A percentile compares a stretch with the other conserved stretches of the same genome.
These are phyloP conservation scores for Gloeophyllum trabeum DNA, from an alignment of 768 basidiomycete genomes.

Conservation along the genomic window DNA sequence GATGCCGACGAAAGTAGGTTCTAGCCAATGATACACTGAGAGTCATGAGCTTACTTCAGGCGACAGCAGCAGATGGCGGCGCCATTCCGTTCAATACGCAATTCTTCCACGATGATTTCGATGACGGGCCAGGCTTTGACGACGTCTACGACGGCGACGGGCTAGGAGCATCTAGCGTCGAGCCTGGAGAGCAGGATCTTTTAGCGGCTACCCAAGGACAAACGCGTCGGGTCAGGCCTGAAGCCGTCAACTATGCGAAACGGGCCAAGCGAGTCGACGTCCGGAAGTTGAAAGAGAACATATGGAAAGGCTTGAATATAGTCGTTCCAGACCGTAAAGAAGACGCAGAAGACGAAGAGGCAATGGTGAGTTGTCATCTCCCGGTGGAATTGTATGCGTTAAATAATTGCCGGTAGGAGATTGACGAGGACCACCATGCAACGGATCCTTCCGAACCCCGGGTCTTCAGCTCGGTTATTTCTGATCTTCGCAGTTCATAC, in stretches of 20 bases:
- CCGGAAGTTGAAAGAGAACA: conserved; percentile 92
- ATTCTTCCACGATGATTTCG: conserved; percentile 91
- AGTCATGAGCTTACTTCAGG: background rate
- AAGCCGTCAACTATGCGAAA: conserved; percentile 89
- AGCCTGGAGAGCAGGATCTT: conserved; percentile 77
- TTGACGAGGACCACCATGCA: conserved; percentile 31
- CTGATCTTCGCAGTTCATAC: conserved; percentile 70
- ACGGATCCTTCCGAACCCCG: conserved; percentile 61
- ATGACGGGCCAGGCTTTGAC: conserved; percentile 57
- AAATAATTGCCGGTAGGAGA: conserved; percentile 46
- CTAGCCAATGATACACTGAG: background rate
- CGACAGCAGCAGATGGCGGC: conserved; percentile 30
- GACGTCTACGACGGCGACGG: conserved; percentile 54
- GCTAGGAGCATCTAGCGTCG: conserved; percentile 29
- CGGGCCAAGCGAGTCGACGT: conserved; percentile 96
- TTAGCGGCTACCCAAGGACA: conserved; percentile 71
- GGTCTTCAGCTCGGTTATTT: conserved; percentile 73
- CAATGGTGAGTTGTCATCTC: conserved; percentile 32
- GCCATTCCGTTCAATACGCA: conserved; percentile 86
- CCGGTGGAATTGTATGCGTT: too few relatives aligned
- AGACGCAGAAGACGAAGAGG: conserved; percentile 28
- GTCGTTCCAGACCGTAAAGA: conserved; percentile 27
- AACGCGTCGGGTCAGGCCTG: conserved; percentile 71
- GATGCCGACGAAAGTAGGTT: conserved; percentile 55
- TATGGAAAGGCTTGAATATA: conserved; percentile 89